Conservation (phyloP, 495 filamentous ascomycete species). For the Polyplosphaeria fusca region DNA sequence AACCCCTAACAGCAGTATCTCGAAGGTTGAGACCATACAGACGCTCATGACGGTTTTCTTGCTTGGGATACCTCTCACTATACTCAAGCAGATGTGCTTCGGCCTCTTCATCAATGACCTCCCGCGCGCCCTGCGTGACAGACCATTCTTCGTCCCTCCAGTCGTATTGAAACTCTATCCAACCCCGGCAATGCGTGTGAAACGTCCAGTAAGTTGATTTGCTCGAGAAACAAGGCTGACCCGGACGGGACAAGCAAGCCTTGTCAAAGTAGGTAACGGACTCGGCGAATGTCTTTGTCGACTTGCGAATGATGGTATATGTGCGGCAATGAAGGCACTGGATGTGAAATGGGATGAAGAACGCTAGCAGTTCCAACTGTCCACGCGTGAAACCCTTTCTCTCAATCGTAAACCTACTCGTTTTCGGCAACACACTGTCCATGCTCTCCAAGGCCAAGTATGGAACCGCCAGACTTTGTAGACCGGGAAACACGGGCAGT, state of each 20-base stretch:
- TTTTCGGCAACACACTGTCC: neutral
- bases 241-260: too few relatives aligned
- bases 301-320: neutral
- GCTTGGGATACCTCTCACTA: neutral
- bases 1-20: neutral
- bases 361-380: neutral
- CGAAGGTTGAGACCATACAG: neutral
- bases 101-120: neutral
- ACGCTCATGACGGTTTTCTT: neutral
- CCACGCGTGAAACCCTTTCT: neutral
- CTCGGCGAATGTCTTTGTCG: neutral
- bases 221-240: too few relatives aligned
- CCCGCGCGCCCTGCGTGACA: neutral
- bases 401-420: neutral
- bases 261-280: neutral
- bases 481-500: too few relatives aligned
- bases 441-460: neutral
- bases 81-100: neutral
- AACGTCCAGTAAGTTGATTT: constrained; percentile 1
- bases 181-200: neutral
- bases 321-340: constrained; percentile 1
- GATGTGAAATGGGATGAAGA: constrained; percentile 1
- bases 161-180: neutral
- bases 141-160: neutral
- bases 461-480: neutral